These are phyloP conservation scores for Boletus tylopilopsis DNA, from an alignment of 768 basidiomycete genomes.

Conservation along the genomic window DNA sequence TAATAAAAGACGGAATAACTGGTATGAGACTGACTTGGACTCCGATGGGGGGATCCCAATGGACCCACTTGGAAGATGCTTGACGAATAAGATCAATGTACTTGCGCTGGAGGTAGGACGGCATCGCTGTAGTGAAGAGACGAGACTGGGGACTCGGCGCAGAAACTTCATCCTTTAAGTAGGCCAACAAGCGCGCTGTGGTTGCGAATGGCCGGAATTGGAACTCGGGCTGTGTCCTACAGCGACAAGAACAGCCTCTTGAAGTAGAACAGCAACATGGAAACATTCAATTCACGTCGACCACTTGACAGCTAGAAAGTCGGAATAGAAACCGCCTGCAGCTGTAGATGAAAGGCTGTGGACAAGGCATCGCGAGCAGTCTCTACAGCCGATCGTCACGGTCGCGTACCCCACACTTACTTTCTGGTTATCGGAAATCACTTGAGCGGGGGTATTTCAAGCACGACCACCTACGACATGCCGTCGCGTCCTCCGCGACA, in stretches of 20 bases:
- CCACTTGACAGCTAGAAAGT: too few relatives aligned
- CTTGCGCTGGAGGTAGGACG: conserved; percentile 23
- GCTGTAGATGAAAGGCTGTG: too few relatives aligned
- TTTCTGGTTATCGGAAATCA: neutral
- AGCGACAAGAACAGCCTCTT: too few relatives aligned
- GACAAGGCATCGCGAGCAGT: too few relatives aligned
- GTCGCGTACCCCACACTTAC: neutral
- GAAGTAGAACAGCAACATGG: too few relatives aligned
- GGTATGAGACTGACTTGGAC: conserved; percentile 20
- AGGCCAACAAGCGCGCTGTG: neutral
- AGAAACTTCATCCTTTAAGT: conserved; percentile 1
- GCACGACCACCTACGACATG: conserved; percentile 16
- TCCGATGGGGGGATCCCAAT: conserved; percentile 32
- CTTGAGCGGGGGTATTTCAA: conserved; percentile 14
- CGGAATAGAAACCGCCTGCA: too few relatives aligned
- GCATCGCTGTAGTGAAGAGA: conserved; percentile 6
- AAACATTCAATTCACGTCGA: too few relatives aligned
- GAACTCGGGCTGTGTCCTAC: too few relatives aligned
- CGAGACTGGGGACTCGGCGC: neutral
- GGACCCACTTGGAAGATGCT: conserved; percentile 34
- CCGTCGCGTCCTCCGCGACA: neutral
- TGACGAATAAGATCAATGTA: conserved; percentile 34
- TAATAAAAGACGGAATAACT: neutral
- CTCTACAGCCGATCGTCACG: too few relatives aligned
- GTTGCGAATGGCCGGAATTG: neutral